These are phyloP conservation scores for Allium sativum DNA, from an alignment of 106 monocot species.

Conservation along the genomic window DNA sequence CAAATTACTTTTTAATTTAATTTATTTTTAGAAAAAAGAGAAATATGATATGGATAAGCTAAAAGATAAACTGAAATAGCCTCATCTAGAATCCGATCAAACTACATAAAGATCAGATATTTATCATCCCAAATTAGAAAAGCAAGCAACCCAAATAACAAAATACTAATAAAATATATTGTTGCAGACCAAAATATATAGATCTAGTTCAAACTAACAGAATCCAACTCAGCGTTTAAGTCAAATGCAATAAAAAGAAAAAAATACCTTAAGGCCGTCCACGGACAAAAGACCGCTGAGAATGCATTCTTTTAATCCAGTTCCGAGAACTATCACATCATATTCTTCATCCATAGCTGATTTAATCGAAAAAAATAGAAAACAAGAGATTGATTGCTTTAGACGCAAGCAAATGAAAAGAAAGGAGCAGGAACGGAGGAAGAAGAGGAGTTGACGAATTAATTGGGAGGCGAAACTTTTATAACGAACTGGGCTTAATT, in stretches of 20 bases:
- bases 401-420: background rate
- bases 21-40: too few relatives aligned
- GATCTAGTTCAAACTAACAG: conserved; percentile 2
- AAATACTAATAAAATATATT: too few relatives aligned
- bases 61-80: too few relatives aligned
- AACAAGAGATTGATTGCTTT: background rate
- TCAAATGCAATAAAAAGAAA: conserved; percentile 1
- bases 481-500: too few relatives aligned
- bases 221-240: background rate
- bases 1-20: too few relatives aligned
- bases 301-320: conserved; percentile 91
- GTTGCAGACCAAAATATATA: background rate
- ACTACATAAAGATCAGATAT: too few relatives aligned
- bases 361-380: background rate
- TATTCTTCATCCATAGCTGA: conserved; percentile 82
- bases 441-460: conserved; percentile 8
- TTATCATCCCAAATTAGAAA: too few relatives aligned
- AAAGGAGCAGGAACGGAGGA: background rate
- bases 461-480: too few relatives aligned
- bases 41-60: too few relatives aligned
- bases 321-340: conserved; percentile 85
- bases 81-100: too few relatives aligned
- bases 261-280: conserved; percentile 71
- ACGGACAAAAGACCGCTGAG: conserved; percentile 93
- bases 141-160: too few relatives aligned